Percentiles rank a stretch among this genome's conserved stretches.
phyloP scores from a whole-genome alignment of 805 yeast species.

The Wickerhamiella sergipiensis region DNA sequence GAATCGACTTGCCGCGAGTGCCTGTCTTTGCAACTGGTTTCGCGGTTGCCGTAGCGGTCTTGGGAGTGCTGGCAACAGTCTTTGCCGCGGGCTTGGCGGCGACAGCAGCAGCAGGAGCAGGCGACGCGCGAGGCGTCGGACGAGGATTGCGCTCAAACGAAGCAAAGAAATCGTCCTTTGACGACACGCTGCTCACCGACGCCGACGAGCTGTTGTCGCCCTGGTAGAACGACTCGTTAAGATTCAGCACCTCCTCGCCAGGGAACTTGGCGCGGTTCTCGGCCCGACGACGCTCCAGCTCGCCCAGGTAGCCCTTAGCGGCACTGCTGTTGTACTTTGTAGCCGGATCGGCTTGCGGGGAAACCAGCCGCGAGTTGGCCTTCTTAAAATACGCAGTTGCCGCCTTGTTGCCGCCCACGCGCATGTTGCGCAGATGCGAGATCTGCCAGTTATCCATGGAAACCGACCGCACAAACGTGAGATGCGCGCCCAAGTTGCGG shows the following conservation, averaged over 20 bases:
- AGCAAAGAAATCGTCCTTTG: conserved; percentile 72
- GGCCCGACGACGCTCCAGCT: conserved; percentile 52
- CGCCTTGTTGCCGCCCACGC: conserved; percentile 81
- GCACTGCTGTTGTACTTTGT: conserved; percentile 69
- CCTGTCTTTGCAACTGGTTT: conserved; percentile 6
- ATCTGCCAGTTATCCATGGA: conserved; percentile 91
- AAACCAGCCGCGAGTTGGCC: conserved; percentile 66
- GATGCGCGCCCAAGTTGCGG: conserved; percentile 90
- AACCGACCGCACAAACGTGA: conserved; percentile 85
- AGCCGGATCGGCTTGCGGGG: conserved; percentile 44
- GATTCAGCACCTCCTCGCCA: conserved; percentile 55
- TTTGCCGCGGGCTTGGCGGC: conserved; percentile 1
- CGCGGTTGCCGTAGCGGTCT: conserved; percentile 4
- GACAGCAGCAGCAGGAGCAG: conserved; percentile 10
- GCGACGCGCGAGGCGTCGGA: conserved; percentile 28
- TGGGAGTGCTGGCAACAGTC: conserved; percentile 9
- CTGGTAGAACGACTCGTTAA: conserved; percentile 18
- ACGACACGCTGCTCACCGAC: conserved; percentile 13
- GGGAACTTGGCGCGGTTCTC: conserved; percentile 62
- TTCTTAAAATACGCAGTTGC: conserved; percentile 74
- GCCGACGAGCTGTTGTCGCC: conserved; percentile 8
- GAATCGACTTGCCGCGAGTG: conserved; percentile 18
- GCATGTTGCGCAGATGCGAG: conserved; percentile 78
- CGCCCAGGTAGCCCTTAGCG: conserved; percentile 72
- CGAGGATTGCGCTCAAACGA: conserved; percentile 69